Conservation (phyloP, 495 filamentous ascomycete species). For the Aspergillus leporis region DNA sequence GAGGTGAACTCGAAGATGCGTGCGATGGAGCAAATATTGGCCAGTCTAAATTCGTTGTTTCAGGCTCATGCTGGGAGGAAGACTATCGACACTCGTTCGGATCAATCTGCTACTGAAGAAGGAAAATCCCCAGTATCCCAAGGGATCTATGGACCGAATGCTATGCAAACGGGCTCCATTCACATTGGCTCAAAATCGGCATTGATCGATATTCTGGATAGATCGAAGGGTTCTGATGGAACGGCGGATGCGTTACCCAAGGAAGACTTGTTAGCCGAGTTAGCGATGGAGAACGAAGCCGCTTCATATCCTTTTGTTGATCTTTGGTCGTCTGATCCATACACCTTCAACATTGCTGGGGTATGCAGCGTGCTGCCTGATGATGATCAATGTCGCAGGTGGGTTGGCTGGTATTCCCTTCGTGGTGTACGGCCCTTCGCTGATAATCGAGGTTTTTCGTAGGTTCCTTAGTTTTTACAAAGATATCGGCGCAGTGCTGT, state of each 20-base stretch:
- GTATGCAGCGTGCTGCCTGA: slow-evolving; percentile 68
- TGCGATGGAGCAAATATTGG: slow-evolving; percentile 46
- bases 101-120: slow-evolving; percentile 12
- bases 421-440: not conserved
- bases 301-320: slow-evolving; percentile 77
- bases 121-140: slow-evolving; percentile 31
- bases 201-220: slow-evolving; percentile 50
- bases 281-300: slow-evolving; percentile 76
- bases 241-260: slow-evolving; percentile 60
- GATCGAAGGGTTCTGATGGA: slow-evolving; percentile 38
- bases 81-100: slow-evolving; percentile 19
- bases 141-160: slow-evolving; percentile 50
- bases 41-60: slow-evolving; percentile 40
- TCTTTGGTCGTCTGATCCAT: slow-evolving; percentile 65
- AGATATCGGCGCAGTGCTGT: slow-evolving; percentile 76
- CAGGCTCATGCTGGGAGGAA: slow-evolving; percentile 31
- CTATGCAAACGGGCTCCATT: slow-evolving; percentile 46
- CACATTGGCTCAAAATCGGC: slow-evolving; percentile 59
- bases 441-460: slow-evolving; percentile 7
- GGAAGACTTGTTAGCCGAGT: slow-evolving; percentile 75
- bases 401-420: slow-evolving; percentile 7
- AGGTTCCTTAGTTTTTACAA: slow-evolving; percentile 74
- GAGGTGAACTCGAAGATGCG: slow-evolving; percentile 47
- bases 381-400: slow-evolving; percentile 63
- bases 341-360: slow-evolving; percentile 65